A percentile compares a stretch with the other conserved stretches of the same genome.
phyloP scores from a whole-genome alignment of 768 basidiomycete species.

The Lactifluus subvellereus region DNA sequence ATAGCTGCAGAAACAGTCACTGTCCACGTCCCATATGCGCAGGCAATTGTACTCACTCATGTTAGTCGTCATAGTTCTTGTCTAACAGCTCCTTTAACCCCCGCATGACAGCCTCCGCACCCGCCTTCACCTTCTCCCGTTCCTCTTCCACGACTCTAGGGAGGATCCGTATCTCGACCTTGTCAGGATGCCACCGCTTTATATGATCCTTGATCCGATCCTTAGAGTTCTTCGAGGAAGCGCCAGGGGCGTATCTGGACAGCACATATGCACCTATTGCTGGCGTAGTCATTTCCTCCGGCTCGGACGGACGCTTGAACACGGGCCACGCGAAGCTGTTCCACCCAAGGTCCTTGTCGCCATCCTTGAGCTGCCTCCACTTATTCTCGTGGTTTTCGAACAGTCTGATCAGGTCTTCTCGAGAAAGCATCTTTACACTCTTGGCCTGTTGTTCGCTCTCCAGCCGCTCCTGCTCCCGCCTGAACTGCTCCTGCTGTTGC shows the following conservation, averaged over 20 bases:
- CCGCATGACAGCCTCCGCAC: slow-evolving; percentile 67
- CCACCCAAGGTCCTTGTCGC: slow-evolving; percentile 51
- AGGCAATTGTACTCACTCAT: slow-evolving; percentile 18
- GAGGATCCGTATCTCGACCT: slow-evolving; percentile 66
- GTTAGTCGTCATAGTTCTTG: slow-evolving; percentile 31
- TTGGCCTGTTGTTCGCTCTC: slow-evolving; percentile 41
- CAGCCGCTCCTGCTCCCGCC: slow-evolving; percentile 56
- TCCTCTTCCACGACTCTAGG: slow-evolving; percentile 59
- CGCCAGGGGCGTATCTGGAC: slow-evolving; percentile 49
- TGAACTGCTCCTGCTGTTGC: slow-evolving; percentile 64
- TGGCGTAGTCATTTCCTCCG: slow-evolving; percentile 55
- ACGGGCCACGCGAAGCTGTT: slow-evolving; percentile 71
- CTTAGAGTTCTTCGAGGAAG: slow-evolving; percentile 49
- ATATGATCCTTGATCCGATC: slow-evolving; percentile 74
- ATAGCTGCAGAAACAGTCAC: slow-evolving; percentile 13
- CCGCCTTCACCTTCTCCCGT: slow-evolving; percentile 59
- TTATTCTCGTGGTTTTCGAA: slow-evolving; percentile 58
- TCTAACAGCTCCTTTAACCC: slow-evolving; percentile 65
- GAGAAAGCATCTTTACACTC: slow-evolving; percentile 41
- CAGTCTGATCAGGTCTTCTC: slow-evolving; percentile 50
- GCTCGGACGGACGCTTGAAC: slow-evolving; percentile 47
- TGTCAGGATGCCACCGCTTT: slow-evolving; percentile 76
- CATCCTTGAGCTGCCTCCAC: slow-evolving; percentile 43
- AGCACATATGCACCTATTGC: slow-evolving; percentile 59
- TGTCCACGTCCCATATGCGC: neutral